A percentile compares a stretch with the other conserved stretches of the same genome.
These are phyloP conservation scores for Aspergillus felis DNA, from an alignment of 2,329 filamentous ascomycete genomes.

Conservation along the genomic window DNA sequence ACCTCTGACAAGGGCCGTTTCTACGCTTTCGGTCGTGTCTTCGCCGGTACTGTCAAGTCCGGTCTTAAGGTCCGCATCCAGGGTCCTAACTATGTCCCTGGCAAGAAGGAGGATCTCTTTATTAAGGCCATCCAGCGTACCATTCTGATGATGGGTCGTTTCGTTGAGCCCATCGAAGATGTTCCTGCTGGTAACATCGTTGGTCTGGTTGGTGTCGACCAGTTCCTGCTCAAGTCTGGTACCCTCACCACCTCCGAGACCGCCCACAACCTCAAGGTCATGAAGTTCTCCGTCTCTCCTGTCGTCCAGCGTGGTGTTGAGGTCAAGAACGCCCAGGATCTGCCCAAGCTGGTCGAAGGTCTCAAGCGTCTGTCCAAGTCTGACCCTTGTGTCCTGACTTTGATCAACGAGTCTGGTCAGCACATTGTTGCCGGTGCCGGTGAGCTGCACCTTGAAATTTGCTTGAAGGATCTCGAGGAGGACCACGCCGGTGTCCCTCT, in stretches of 20 bases:
- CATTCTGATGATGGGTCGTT: constrained; percentile 99
- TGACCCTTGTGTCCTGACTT: constrained; percentile 93
- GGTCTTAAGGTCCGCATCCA: constrained; percentile 99
- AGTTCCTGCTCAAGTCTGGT: constrained; percentile 99
- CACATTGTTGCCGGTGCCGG: constrained; percentile 98
- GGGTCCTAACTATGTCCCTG: constrained; percentile 96
- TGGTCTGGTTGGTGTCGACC: constrained; percentile 97
- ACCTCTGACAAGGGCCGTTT: constrained; percentile 99
- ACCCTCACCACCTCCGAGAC: constrained; percentile 96
- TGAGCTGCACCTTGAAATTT: constrained; percentile 99
- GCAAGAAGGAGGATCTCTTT: constrained; percentile 98
- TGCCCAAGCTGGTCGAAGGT: constrained; percentile 99
- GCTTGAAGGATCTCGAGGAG: constrained; percentile 99
- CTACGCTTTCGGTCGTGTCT: constrained; percentile 99
- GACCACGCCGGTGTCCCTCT: constrained; percentile 99
- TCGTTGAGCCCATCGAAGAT: constrained; percentile 98
- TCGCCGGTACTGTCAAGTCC: constrained; percentile 94
- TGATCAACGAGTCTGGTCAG: constrained; percentile 89
- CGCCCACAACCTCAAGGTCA: constrained; percentile 99
- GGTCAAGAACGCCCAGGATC: constrained; percentile 99
- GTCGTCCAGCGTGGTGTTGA: constrained; percentile 98
- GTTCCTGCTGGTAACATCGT: constrained; percentile 99
- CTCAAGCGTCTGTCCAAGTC: constrained; percentile 99
- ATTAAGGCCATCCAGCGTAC: constrained; percentile 99
- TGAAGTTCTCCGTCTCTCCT: constrained; percentile 99